phyloP scores from a whole-genome alignment of 257 asterid genomes.

The Scutellaria baicalensis region DNA sequence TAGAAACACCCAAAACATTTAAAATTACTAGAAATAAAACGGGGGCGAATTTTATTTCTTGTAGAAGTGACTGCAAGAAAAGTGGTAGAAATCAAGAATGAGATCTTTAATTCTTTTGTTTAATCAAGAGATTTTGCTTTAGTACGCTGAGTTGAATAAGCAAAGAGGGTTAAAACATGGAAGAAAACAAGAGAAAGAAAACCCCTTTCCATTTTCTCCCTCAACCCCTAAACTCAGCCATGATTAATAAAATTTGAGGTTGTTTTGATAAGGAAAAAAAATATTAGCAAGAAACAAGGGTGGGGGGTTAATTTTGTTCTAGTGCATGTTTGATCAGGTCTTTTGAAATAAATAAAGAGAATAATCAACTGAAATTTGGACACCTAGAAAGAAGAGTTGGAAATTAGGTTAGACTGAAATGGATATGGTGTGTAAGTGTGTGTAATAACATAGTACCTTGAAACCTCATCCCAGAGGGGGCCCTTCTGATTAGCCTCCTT shows the following conservation, averaged over 20 bases:
- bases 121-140: neutral
- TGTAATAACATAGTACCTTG: constrained; percentile 43
- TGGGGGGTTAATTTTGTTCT: neutral
- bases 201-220: neutral
- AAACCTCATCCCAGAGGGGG: constrained; percentile 95
- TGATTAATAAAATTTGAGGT: neutral
- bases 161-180: neutral
- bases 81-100: neutral
- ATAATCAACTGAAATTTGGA: neutral
- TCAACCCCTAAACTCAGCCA: neutral
- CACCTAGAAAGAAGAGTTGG: neutral
- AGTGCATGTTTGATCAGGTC: neutral
- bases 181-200: neutral
- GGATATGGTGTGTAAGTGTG: neutral
- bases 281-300: neutral
- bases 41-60: too few species aligned
- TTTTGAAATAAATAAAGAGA: neutral
- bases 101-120: constrained; percentile 11
- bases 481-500: constrained; percentile 96
- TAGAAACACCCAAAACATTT: neutral
- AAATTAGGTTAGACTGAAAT: constrained; percentile 12
- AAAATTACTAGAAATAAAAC: constrained; percentile 14
- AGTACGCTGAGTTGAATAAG: too few species aligned
- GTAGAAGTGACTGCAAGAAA: neutral
- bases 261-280: too few species aligned